phyloP scores from a whole-genome alignment of 176 grass and related monocot genomes.

The Zoysia pacifica region DNA sequence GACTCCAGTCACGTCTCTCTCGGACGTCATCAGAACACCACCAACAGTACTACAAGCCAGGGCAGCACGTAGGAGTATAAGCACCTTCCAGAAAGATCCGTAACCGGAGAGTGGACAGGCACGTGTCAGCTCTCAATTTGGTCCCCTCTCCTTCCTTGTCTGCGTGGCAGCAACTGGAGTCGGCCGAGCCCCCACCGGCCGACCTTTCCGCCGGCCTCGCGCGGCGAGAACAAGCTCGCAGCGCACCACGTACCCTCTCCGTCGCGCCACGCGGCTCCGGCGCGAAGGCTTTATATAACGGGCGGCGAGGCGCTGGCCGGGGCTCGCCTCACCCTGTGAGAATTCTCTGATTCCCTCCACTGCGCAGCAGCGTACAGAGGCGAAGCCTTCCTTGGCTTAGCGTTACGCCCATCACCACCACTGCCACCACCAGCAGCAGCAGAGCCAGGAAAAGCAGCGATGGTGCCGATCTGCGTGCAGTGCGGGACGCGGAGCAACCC shows the following conservation, averaged over 20 bases:
- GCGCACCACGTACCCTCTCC: constrained; percentile 12
- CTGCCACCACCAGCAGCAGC: not conserved
- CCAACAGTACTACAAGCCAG: too few relatives aligned
- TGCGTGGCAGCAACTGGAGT: constrained; percentile 16
- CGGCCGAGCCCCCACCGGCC: constrained; percentile 12
- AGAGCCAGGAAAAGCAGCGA: not conserved
- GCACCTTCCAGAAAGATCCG: constrained; percentile 13
- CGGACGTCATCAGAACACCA: too few relatives aligned
- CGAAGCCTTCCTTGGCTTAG: not conserved
- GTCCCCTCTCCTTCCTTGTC: not conserved
- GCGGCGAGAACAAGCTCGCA: not conserved
- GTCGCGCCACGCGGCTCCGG: constrained; percentile 18
- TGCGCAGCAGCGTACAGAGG: too few relatives aligned
- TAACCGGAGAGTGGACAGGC: not conserved
- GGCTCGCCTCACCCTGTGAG: not conserved
- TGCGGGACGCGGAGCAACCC: constrained; percentile 93
- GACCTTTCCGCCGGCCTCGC: not conserved
- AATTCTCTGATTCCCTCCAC: too few relatives aligned
- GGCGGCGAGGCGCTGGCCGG: not conserved
- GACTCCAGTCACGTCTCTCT: too few relatives aligned
- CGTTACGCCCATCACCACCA: not conserved
- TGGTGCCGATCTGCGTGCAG: constrained; percentile 65
- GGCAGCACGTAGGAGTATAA: too few relatives aligned
- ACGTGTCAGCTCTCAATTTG: constrained; percentile 25
- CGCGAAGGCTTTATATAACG: not conserved